Percentiles rank a stretch among this genome's conserved stretches.
These are phyloP conservation scores for Alternaria incomplexa DNA, from an alignment of 2,329 filamentous ascomycete genomes.

Conservation along the genomic window DNA sequence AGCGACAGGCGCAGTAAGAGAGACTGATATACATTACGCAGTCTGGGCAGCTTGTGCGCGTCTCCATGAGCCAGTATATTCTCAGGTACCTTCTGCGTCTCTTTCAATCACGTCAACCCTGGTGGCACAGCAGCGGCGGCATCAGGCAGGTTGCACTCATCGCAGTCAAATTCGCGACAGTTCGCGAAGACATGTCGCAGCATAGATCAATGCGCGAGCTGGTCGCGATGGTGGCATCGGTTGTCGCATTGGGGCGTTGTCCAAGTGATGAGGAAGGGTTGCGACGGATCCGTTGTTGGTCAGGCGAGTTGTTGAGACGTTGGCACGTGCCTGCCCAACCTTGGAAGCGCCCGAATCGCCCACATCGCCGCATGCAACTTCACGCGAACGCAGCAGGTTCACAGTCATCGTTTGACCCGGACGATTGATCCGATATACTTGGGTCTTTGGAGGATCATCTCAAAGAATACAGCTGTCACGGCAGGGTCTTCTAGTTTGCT, in stretches of 20 bases:
- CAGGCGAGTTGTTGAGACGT: neutral
- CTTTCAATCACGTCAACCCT: no score
- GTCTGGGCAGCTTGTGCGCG: neutral
- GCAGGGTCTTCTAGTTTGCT: neutral
- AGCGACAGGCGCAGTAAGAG: neutral
- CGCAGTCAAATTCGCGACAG: neutral
- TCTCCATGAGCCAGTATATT: no score
- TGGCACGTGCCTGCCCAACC: neutral
- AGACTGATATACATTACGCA: neutral
- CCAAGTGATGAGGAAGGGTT: neutral
- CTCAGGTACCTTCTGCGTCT: no score
- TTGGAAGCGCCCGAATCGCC: neutral
- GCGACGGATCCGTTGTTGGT: neutral
- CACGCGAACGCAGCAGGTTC: neutral
- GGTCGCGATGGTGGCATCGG: neutral
- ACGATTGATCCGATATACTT: neutral
- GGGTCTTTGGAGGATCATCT: neutral
- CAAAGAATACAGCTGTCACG: neutral
- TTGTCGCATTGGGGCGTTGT: neutral
- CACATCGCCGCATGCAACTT: neutral
- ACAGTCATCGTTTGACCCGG: neutral
- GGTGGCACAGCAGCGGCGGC: neutral
- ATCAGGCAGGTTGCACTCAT: no score
- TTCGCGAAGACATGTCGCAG: neutral
- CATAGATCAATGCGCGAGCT: neutral